Evolutionary conservation across 768 basidiomycete genomes (phyloP), one percentile per base, ranked within the genome.

Genomic region (Melanogaster broomeanus): DNA sequence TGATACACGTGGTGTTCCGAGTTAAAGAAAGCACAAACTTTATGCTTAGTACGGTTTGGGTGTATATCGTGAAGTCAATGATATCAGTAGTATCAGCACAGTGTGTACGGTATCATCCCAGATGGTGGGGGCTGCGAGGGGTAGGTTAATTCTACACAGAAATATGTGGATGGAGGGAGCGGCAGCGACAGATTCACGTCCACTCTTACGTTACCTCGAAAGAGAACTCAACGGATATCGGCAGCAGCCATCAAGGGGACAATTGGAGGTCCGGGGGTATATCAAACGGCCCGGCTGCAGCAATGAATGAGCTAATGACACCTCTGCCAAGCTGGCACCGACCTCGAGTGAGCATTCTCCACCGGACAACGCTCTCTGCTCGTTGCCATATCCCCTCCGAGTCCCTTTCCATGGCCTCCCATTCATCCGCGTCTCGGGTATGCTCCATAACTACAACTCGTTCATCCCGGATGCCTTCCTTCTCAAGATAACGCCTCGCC

Each of bases 391-490:
- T 56, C 3, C 49, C 45, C 49, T 27, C 28, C 3, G 38, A 24
- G 8, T 47, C 59, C 30, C 38, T 42, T 18, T 51, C 22, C 47
- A 61, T 51, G 21, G 5, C 13, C 30, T 50, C 52, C 60, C 60
- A 58, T 28, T 62, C 56, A 22, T 50, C 55, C 3, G 18, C 27
- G 4, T 63, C 55, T 10, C 50, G 34, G 3, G 42, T 28, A 12
- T 62, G 58, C 40, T 28, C 21, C 9, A 60, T 35, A 4, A 63
- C 55, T 7, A 60, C 61, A 24, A 60, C 55, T 6, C 58, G 51
- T 2, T 18, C 22, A 13, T 56, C 60, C 16, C 19, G 24, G 10
- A 63, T 13, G 30, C 28, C 47, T 15, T 55, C 45, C 34, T 22
- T 53, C 34, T 57, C 49, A 0, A 63, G 42, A 37, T 53, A 57